phyloP scores from a whole-genome alignment of 108 stramenopile species.

The Stephanodiscus triporus region DNA sequence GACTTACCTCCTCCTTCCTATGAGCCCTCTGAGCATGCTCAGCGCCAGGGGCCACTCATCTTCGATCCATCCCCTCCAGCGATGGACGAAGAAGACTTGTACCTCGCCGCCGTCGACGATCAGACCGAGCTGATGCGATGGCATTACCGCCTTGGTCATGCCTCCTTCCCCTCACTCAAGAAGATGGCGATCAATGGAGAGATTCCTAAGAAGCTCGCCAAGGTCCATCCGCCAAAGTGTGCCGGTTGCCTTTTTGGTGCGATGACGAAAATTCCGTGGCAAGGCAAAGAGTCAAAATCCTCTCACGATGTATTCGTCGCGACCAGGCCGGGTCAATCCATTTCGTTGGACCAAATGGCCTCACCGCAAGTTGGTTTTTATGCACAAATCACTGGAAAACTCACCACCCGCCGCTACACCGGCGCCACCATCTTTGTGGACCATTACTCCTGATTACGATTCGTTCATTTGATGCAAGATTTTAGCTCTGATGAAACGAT shows the following conservation, averaged over 20 bases:
- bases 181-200: background rate
- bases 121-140: background rate
- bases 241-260: background rate
- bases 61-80: too few species aligned
- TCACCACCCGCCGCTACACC: too few species aligned
- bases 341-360: background rate
- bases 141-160: background rate
- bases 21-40: too few species aligned
- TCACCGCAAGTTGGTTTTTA: background rate
- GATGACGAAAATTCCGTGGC: slow-evolving; percentile 5
- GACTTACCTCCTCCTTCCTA: too few species aligned
- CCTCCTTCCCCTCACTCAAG: background rate
- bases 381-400: too few species aligned
- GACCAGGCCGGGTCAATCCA: background rate
- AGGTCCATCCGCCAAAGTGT: background rate
- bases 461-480: too few species aligned
- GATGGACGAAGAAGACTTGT: too few species aligned
- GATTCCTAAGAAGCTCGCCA: background rate
- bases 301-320: background rate
- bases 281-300: background rate
- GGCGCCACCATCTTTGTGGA: too few species aligned
- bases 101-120: too few species aligned
- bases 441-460: too few species aligned
- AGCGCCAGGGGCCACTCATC: too few species aligned
- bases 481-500: too few species aligned